A percentile compares a stretch with the other conserved stretches of the same genome.
Conservation (phyloP, 768 basidiomycete genomes). For the Macrolepiota dolichaula region DNA sequence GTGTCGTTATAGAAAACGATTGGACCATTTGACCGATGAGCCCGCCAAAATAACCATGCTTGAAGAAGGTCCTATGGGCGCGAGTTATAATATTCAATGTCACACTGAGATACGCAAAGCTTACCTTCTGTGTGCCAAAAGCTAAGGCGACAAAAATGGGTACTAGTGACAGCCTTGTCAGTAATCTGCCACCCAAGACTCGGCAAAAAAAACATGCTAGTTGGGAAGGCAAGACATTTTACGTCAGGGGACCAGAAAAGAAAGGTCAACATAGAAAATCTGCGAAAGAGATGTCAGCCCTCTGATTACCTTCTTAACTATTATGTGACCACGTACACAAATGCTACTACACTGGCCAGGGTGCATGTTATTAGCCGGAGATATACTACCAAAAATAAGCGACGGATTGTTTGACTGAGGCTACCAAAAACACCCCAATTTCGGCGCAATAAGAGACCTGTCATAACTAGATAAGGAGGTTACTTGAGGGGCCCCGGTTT, state of each 20-base stretch:
- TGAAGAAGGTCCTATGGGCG: background rate
- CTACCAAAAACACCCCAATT: slow-evolving; percentile 5
- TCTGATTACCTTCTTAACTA: too few relatives aligned
- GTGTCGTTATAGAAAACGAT: background rate
- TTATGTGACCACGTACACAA: background rate
- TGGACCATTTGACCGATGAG: background rate
- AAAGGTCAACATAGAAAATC: background rate
- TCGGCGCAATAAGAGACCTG: background rate
- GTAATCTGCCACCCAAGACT: background rate
- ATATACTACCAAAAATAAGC: background rate
- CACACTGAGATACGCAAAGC: background rate
- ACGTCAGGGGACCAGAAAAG: background rate
- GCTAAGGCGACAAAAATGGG: slow-evolving; percentile 4
- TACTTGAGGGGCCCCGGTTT: background rate
- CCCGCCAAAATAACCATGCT: slow-evolving; percentile 1
- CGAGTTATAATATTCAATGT: too few relatives aligned
- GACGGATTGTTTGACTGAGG: background rate
- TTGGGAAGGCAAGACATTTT: background rate
- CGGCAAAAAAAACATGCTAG: background rate
- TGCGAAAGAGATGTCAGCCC: background rate
- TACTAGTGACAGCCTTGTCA: background rate
- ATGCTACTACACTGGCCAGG: background rate
- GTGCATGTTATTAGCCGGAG: background rate
- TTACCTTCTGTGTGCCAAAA: slow-evolving; percentile 11
- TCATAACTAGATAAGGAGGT: slow-evolving; percentile 1